Evolutionary conservation across 352 stramenopile genomes (phyloP), one percentile per base, ranked within the genome.

Genomic region (Globisporangium orthogonon): DNA sequence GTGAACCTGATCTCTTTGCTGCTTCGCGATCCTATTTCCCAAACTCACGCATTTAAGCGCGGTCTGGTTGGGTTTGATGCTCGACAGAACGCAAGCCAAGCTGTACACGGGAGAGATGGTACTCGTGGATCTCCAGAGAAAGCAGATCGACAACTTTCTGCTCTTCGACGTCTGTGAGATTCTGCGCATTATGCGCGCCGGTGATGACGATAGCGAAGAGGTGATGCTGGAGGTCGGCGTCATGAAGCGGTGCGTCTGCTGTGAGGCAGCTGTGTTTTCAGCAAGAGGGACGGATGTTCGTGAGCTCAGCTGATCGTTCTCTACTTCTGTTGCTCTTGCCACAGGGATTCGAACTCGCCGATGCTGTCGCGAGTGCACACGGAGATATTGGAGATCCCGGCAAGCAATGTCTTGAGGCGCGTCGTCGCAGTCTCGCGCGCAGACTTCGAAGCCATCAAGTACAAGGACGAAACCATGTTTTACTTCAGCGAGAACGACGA

Each of bases 161-260:
- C 50, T 91, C 15, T 94, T 89, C 52, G 69, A 90, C 33, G 80
- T 94, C 4, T 91, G 81, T 59, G 78, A 94, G 63, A 89, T 94
- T 44, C 30, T 91, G n/a, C 81, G 72, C 39, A 87, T 91, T 52
- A 63, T 69, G 23, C 30, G 78, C 18, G 60, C 39, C 47, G 49
- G 30, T 9, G 55, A 58, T 1, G 70, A n/a, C 2, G 43, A 70
- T 37, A 57, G 70, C 23, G 65, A 65, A 5, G 57, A 51, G 10
- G 72, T 89, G 18, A 64, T 76, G 50, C 71, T 91, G 28, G 62
- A 71, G 43, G 78, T 91, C 10, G 77, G 78, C 15, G 73, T 89
- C 45, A 54, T 87, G 17, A 76, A 87, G 69, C 65, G 82, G 82
- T 89, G 62, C 33, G 68, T 58, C 17, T 31, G 23, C 23, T 23